A percentile compares a stretch with the other conserved stretches of the same genome.
These are phyloP conservation scores for Epichloe glyceriae DNA, from an alignment of 2,329 filamentous ascomycete genomes.

Conservation along the genomic window DNA sequence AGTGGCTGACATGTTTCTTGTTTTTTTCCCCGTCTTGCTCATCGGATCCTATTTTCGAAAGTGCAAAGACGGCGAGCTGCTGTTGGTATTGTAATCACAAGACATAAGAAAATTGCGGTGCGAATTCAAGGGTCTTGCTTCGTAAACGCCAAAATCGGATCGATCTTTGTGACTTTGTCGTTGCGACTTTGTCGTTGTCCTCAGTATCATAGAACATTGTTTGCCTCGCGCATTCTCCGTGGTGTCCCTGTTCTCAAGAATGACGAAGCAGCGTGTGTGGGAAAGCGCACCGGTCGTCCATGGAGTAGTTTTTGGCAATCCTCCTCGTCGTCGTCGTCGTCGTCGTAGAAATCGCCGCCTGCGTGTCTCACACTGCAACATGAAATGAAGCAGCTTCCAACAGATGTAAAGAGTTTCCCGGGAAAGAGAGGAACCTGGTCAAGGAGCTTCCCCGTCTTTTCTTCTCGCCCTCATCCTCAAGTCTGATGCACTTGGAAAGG, in stretches of 20 bases:
- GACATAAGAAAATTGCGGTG: background rate
- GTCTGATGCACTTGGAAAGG: constrained; percentile 2
- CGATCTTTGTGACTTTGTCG: too few species aligned
- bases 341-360: constrained; percentile 8
- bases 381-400: constrained; percentile 5
- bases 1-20: background rate
- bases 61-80: too few species aligned
- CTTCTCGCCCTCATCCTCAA: constrained; percentile 26
- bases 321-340: constrained; percentile 14
- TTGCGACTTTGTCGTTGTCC: background rate
- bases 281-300: constrained; percentile 10
- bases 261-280: constrained; percentile 27
- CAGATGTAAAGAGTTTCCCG: background rate
- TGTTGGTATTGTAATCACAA: background rate
- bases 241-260: constrained; percentile 30
- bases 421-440: background rate
- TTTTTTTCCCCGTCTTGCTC: too few species aligned
- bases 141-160: background rate
- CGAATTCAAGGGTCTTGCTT: too few species aligned
- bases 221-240: constrained; percentile 23
- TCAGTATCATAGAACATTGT: constrained; percentile 18
- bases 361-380: constrained; percentile 4
- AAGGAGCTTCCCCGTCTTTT: constrained; percentile 5
- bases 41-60: too few species aligned
- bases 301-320: constrained; percentile 6